Base-by-base conservation (phyloP, 192 early-diverging fungal genomes). In the Diversispora epigaea region DNA sequence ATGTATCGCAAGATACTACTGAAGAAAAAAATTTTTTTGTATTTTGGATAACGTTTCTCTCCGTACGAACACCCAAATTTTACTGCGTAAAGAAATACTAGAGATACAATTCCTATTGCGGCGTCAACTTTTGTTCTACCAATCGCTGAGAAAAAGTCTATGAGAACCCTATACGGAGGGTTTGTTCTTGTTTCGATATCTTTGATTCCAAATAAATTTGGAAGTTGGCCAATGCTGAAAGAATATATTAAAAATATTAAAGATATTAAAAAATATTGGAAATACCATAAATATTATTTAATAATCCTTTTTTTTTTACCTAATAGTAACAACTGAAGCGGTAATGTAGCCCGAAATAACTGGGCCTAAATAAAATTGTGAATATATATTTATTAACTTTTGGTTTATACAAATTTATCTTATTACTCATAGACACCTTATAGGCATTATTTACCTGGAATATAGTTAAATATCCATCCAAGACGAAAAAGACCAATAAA, bases 401-500 rank as follows among this genome's bases (percentile, higher is more conserved):
- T 21, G 15, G 19, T 21, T 21, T 21, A 4, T 10, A 22, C n/a
- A 54, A 54, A 54, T 54, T 54, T 2, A 12, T 50, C 6, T 10
- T 90, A 93, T 17, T 90, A 90, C 14, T 93, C 94, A 4, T 93
- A 94, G 1, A 90, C 90, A 76, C 96, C 25, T 32, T 32, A 32
- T 32, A 32, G 2, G 25, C 25, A 32, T 32, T 32, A 32, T 32
- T 89, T 32, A 92, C 91, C 80, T 39, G 92, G 90, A 76, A 98
- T 93, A 74, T 95, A 95, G 73, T 96, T 91, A 47, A 96, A 89
- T 43, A 96, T 81, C 61, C 94, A 86, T 6, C 96, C 96, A 9
- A 98, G 82, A 9, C 93, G 90, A 21, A 96, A 77, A 15, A 95
- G 69, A 25, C 94, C 96, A 41, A 98, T 76, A 61, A 83, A 80